A percentile compares a stretch with the other conserved stretches of the same genome.
These are phyloP conservation scores for Solanum infundibuliforme DNA, from an alignment of 257 asterid species.

Conservation along the genomic window DNA sequence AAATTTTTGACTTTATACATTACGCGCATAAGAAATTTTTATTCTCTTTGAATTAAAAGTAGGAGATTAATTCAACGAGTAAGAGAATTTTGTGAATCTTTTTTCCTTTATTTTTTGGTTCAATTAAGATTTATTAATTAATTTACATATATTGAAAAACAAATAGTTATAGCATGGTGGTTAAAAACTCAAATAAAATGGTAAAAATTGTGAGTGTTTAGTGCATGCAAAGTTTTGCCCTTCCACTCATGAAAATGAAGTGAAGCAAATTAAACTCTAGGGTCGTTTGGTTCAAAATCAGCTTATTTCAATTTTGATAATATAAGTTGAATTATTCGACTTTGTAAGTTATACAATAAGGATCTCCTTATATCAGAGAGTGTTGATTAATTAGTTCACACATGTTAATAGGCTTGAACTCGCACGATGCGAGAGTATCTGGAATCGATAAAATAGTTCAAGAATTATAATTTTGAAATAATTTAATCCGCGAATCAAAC, in stretches of 20 bases:
- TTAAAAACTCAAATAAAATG: not conserved
- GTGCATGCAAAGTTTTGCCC: not conserved
- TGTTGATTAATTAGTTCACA: not conserved
- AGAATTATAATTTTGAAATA: not conserved
- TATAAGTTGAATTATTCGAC: not conserved
- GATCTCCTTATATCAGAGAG: not conserved
- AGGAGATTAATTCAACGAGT: too few species aligned
- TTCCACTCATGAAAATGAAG: not conserved
- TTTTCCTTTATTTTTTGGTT: not conserved
- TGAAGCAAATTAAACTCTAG: not conserved
- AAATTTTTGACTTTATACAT: not conserved
- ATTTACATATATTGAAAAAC: not conserved
- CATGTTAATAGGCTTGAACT: too few species aligned
- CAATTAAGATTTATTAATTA: not conserved
- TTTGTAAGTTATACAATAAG: not conserved
- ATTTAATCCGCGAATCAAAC: not conserved
- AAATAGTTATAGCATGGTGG: not conserved
- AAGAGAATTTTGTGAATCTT: not conserved
- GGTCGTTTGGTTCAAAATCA: not conserved
- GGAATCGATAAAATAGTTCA: too few species aligned
- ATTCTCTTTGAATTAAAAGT: not conserved
- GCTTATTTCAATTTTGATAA: not conserved
- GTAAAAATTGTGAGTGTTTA: not conserved
- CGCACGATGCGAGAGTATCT: not conserved
- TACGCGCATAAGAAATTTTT: not conserved